Conservation (phyloP, 805 yeast species). For the Blastobotrys attinorum region DNA sequence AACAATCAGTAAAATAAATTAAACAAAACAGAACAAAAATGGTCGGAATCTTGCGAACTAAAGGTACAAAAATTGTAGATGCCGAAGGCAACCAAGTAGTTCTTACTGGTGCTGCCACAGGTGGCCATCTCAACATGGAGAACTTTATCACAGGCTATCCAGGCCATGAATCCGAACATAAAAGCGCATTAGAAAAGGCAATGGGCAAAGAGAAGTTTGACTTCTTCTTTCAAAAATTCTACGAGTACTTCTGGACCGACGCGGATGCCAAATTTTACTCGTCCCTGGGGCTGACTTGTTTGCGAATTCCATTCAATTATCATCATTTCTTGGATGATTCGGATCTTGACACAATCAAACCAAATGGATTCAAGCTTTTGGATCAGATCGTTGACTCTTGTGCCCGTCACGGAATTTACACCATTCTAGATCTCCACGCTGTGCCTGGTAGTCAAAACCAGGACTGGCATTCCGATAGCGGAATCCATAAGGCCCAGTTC, state of each 20-base stretch:
- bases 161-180: conserved; percentile 47
- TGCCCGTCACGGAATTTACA: conserved; percentile 40
- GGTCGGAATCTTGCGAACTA: conserved; percentile 31
- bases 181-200: conserved; percentile 31
- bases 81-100: conserved; percentile 33
- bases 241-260: conserved; percentile 48
- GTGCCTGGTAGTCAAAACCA: conserved; percentile 49
- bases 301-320: conserved; percentile 46
- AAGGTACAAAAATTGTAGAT: conserved; percentile 44
- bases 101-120: conserved; percentile 42
- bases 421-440: conserved; percentile 42
- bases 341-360: conserved; percentile 37
- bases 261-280: conserved; percentile 40
- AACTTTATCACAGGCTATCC: conserved; percentile 50
- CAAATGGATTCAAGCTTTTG: conserved; percentile 38
- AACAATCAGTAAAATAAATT: too few species aligned
- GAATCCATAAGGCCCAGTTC: conserved; percentile 39
- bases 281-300: conserved; percentile 37
- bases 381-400: conserved; percentile 39
- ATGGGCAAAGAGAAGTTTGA: conserved; percentile 43
- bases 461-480: conserved; percentile 47
- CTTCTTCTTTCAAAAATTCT: conserved; percentile 43
- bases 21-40: too few species aligned
- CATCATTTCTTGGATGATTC: conserved; percentile 42
- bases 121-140: conserved; percentile 45